Evolutionary conservation across 73 alveolate species (phyloP), one percentile per base, ranked within the genome.

Genomic region (Tetrahymena borealis): DNA sequence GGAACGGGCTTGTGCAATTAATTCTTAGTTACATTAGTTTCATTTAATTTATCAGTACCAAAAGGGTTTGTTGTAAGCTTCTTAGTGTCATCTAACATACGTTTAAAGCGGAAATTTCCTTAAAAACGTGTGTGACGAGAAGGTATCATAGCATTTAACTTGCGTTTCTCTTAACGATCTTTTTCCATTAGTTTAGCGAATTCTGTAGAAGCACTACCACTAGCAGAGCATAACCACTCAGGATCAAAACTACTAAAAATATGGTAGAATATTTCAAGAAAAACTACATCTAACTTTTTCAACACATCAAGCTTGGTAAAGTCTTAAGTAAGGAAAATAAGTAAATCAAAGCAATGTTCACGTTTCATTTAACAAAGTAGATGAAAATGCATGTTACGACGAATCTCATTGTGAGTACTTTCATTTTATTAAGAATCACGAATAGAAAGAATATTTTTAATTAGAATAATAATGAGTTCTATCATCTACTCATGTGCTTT

Each of bases 401-500:
- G 11, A 39, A 90, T 91, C 39, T 60, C 85, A 60, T 60, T 60
- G 13, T 36, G 79, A 32, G 42, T 40, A 38, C 91, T 91, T 42
- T 94, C 78, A 28, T 91, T 39, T 20, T 60, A 79, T 32, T 79
- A 90, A 8, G 94, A 42, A 38, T 97, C 99, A 10, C 97, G 98
- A 39, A 97, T 96, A 1, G 91, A 36, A 13, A 97, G 94, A 33
- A 97, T 90, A 38, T 97, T 94, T 78, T 94, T 95, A 90, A 97
- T 95, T 9, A 97, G 94, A 11, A 93, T 92, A 12, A 95, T 92
- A 37, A 97, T 97, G 1, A 97, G 92, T 77, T 97, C 99, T 40
- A 96, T 92, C 97, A 97, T 95, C 32, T 97, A 91, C 31, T 95
- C 96, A 39, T 97, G 98, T 91, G 94, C 95, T 40, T 96, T 94